These are phyloP conservation scores for Pterulicium gracile DNA, from an alignment of 1,284 basidiomycete genomes.

Conservation along the genomic window DNA sequence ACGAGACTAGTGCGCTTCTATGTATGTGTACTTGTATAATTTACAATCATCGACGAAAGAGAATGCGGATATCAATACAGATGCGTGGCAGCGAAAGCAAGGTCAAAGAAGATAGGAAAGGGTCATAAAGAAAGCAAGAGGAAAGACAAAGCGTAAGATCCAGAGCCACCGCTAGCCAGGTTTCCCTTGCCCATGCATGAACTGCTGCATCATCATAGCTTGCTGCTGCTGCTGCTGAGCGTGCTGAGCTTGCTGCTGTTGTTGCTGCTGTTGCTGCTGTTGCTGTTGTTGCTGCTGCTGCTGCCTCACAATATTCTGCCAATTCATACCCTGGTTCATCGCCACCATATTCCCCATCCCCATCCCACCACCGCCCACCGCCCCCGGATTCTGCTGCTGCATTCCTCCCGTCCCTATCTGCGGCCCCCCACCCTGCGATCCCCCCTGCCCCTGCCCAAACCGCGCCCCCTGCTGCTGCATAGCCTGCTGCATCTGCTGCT, in stretches of 20 bases:
- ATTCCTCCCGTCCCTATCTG: too few species aligned
- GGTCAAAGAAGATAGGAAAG: background rate
- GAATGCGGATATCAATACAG: background rate
- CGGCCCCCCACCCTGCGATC: too few species aligned
- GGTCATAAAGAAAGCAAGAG: slow-evolving; percentile 6
- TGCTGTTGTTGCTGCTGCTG: slow-evolving; percentile 17
- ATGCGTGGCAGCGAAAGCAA: background rate
- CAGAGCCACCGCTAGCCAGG: slow-evolving; percentile 17
- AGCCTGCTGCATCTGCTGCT: slow-evolving; percentile 15
- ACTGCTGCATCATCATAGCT: slow-evolving; percentile 38
- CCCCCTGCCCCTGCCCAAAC: too few species aligned
- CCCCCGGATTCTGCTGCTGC: too few species aligned
- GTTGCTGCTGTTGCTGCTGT: slow-evolving; percentile 15
- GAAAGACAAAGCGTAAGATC: slow-evolving; percentile 5
- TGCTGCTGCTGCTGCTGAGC: slow-evolving; percentile 12
- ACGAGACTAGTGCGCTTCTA: too few species aligned
- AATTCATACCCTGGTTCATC: too few species aligned
- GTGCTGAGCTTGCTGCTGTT: slow-evolving; percentile 15
- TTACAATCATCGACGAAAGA: background rate
- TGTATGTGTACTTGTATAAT: too few species aligned
- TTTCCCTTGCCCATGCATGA: slow-evolving; percentile 43
- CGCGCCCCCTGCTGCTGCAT: background rate
- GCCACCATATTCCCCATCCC: too few species aligned
- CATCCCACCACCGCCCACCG: too few species aligned
- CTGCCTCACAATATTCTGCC: slow-evolving; percentile 6